Evolutionary conservation across 345 rosid species (phyloP).

Genomic region (Syzygium oleosum): DNA sequence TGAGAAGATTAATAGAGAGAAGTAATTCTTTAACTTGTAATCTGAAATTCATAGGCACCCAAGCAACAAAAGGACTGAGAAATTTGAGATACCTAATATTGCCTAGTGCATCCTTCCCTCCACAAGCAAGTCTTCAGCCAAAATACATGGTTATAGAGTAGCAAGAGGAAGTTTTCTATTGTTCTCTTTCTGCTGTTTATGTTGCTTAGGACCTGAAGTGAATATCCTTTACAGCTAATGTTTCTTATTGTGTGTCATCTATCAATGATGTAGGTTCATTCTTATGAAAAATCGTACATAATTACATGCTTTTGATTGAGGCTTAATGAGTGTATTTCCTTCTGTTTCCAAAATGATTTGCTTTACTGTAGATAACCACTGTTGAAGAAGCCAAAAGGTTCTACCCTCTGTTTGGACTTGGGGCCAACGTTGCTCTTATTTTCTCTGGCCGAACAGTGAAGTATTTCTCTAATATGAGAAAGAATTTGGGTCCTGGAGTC

Average conservation of each 20-base stretch:
- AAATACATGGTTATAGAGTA: not conserved
- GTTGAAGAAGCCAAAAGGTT: constrained; percentile 93
- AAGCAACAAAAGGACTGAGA: not conserved
- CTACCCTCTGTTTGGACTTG: constrained; percentile 92
- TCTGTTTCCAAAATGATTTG: not conserved
- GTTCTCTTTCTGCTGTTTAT: not conserved
- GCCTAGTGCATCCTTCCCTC: not conserved
- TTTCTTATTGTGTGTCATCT: not conserved
- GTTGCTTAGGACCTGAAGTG: not conserved
- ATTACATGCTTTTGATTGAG: not conserved
- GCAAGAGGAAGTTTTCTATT: not conserved
- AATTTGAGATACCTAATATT: not conserved
- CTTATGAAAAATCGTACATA: not conserved
- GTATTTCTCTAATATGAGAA: constrained; percentile 84
- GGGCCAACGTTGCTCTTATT: constrained; percentile 87
- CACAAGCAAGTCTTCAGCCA: not conserved
- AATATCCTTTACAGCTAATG: not conserved
- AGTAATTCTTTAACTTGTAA: not conserved
- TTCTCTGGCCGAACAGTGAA: constrained; percentile 97
- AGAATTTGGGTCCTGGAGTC: constrained; percentile 89
- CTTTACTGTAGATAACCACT: constrained; percentile 67
- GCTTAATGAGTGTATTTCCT: not conserved
- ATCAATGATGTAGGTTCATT: not conserved
- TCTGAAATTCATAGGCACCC: not conserved
- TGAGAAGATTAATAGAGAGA: not conserved